Conservation (phyloP, 2,329 filamentous ascomycete species). For the Fusarium sp. region DNA sequence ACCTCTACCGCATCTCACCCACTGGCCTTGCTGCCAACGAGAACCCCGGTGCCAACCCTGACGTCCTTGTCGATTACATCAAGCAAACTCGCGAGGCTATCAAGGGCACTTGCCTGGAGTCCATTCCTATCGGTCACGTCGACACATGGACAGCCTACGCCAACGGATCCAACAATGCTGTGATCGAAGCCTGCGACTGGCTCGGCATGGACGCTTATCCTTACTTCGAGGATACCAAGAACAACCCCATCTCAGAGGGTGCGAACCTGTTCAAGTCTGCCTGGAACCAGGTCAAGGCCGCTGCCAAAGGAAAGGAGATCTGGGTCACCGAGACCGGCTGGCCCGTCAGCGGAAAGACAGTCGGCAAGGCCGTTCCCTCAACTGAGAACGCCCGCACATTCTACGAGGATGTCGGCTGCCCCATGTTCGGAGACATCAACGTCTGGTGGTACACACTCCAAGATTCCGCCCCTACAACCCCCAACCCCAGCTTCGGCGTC, state of each 20-base stretch:
- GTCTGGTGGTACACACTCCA: conserved; percentile 85
- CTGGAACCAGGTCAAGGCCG: conserved; percentile 68
- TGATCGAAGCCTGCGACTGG: conserved; percentile 80
- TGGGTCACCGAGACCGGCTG: conserved; percentile 94
- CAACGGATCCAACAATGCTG: conserved; percentile 77
- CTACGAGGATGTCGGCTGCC: conserved; percentile 84
- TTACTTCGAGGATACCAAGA: conserved; percentile 80
- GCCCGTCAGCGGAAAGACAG: conserved; percentile 77
- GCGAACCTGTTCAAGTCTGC: conserved; percentile 77
- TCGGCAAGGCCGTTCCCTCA: conserved; percentile 73
- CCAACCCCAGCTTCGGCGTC: conserved; percentile 78
- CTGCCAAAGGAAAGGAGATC: conserved; percentile 75
- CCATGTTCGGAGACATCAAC: conserved; percentile 72
- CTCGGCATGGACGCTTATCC: conserved; percentile 88
- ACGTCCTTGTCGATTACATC: conserved; percentile 77
- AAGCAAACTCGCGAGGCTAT: conserved; percentile 73
- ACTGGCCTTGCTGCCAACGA: conserved; percentile 73
- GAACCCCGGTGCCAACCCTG: conserved; percentile 72
- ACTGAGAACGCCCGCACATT: conserved; percentile 79
- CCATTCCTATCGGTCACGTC: conserved; percentile 80
- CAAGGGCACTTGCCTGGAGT: conserved; percentile 69
- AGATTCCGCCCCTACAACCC: conserved; percentile 70
- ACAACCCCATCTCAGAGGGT: conserved; percentile 74
- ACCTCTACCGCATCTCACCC: conserved; percentile 84
- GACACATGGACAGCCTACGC: conserved; percentile 89